Evolutionary conservation across 768 basidiomycete genomes (phyloP), one percentile per base, ranked within the genome.

Genomic region (Brasilioporus rufonigricans): DNA sequence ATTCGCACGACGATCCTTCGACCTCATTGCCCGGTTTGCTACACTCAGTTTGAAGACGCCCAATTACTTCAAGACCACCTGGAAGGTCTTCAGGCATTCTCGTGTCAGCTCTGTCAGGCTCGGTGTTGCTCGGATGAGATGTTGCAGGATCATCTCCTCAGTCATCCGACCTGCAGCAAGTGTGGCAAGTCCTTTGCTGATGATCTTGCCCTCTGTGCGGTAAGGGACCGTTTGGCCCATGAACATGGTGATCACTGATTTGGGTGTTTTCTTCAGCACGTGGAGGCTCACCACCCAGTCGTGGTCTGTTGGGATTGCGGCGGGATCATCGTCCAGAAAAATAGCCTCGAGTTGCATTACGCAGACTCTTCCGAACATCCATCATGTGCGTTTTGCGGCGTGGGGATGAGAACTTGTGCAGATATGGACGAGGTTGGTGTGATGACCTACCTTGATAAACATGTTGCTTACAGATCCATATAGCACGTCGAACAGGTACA

Each of bases 221-320:
- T 69, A 53, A 58, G 67, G 33, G 35, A 12, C 14, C 12, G 27
- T 23, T 7, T 47, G 8, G 13, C 46, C 16, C 7, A 35, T 13
- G 19, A 16, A 7, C 3, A n/a, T 29, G 41, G 16, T 32, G n/a
- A 32, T 38, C 5, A 23, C 45, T 55, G 7, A 55, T 39, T 18
- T 1, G 24, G 36, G 41, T 26, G 21, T 52, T 0, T 47, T 44
- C 13, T n/a, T 43, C 32, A 69, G 67, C 67, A 69, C 5, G 46
- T 64, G 27, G 63, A 60, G 10, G 52, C 50, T 1, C 60, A 59
- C 26, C 67, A 68, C 36, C 61, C 61, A 1, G 56, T 53, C 13
- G 59, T 70, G 16, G 65, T 67, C 39, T 70, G 67, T 53, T 69
- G 67, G 67, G 67, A 70, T 24, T 69, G 67, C 31, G 64, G 58